A percentile compares a stretch with the other conserved stretches of the same genome.
These are phyloP conservation scores for Arabidopsis hybrid DNA, from an alignment of 441 rosid genomes.

Conservation along the genomic window DNA sequence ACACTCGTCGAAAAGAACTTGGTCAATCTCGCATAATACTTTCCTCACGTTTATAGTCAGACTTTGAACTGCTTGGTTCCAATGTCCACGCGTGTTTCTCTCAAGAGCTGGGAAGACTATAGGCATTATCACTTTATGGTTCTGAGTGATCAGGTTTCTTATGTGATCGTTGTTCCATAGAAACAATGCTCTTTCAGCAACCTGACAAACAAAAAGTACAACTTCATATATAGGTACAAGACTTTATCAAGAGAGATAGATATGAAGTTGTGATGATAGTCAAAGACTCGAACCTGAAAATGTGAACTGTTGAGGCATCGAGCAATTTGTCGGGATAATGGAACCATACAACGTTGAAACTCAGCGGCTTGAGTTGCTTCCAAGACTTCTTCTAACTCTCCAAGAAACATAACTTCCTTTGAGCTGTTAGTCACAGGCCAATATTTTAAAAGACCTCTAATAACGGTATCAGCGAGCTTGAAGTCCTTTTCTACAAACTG, in stretches of 20 bases:
- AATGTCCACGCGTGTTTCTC: constrained; percentile 78
- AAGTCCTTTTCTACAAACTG: constrained; percentile 91
- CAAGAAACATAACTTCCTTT: constrained; percentile 82
- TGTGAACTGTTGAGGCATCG: constrained; percentile 85
- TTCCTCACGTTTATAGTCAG: constrained; percentile 82
- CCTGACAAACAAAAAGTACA: constrained; percentile 49
- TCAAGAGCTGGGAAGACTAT: constrained; percentile 87
- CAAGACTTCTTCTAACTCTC: constrained; percentile 90
- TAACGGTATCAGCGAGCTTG: constrained; percentile 84
- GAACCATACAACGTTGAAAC: constrained; percentile 88
- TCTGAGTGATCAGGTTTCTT: constrained; percentile 71
- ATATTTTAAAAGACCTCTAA: constrained; percentile 80
- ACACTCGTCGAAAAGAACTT: constrained; percentile 75
- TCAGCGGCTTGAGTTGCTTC: constrained; percentile 88
- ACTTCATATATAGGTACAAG: constrained; percentile 2
- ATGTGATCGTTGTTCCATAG: constrained; percentile 96
- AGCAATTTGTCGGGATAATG: constrained; percentile 67
- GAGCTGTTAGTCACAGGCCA: constrained; percentile 89
- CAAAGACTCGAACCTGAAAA: constrained; percentile 68
- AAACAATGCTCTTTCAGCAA: constrained; percentile 91
- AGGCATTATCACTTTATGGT: constrained; percentile 72
- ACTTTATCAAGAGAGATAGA: not conserved
- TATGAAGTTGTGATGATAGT: not conserved
- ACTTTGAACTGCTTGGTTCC: constrained; percentile 96
- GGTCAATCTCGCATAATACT: constrained; percentile 78